A percentile compares a stretch with the other conserved stretches of the same genome.
These are phyloP conservation scores for Pichia membranifaciens DNA, from an alignment of 805 yeast genomes.

Conservation along the genomic window DNA sequence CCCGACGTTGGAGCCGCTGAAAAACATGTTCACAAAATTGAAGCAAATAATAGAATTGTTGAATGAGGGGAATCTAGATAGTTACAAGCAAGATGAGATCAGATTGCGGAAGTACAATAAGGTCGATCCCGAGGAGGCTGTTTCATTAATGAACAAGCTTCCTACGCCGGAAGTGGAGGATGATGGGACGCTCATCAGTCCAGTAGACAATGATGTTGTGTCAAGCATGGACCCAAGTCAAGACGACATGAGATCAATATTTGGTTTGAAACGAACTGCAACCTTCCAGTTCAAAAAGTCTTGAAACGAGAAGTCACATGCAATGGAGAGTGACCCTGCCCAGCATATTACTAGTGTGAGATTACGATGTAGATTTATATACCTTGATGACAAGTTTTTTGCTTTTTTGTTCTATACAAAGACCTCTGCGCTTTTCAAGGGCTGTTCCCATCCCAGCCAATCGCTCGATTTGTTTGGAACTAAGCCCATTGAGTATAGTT, in stretches of 20 bases:
- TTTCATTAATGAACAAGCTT: slow-evolving; percentile 51
- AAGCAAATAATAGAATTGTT: slow-evolving; percentile 75
- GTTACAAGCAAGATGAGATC: slow-evolving; percentile 48
- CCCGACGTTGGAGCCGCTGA: slow-evolving; percentile 8
- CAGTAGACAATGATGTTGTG: neutral
- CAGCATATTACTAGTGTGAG: too few relatives aligned
- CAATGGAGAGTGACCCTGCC: too few relatives aligned
- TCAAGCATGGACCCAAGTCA: slow-evolving; percentile 7
- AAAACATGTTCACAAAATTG: slow-evolving; percentile 51
- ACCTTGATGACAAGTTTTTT: too few relatives aligned
- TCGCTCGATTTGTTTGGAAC: slow-evolving; percentile 84
- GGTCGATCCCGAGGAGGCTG: slow-evolving; percentile 67
- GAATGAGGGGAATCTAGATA: slow-evolving; percentile 38
- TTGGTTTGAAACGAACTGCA: slow-evolving; percentile 24
- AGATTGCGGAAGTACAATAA: slow-evolving; percentile 68
- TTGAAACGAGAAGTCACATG: neutral
- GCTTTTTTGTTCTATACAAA: slow-evolving; percentile 5
- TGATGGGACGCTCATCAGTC: neutral
- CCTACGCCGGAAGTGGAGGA: neutral
- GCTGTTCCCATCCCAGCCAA: slow-evolving; percentile 83
- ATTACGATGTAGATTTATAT: too few relatives aligned
- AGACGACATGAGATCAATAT: slow-evolving; percentile 23
- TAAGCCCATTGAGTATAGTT: slow-evolving; percentile 80
- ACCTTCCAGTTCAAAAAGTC: slow-evolving; percentile 12
- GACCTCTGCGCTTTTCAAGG: slow-evolving; percentile 25